A percentile compares a stretch with the other conserved stretches of the same genome.
Conservation (phyloP, 2,329 filamentous ascomycete genomes). For the Penicillium glabrum region DNA sequence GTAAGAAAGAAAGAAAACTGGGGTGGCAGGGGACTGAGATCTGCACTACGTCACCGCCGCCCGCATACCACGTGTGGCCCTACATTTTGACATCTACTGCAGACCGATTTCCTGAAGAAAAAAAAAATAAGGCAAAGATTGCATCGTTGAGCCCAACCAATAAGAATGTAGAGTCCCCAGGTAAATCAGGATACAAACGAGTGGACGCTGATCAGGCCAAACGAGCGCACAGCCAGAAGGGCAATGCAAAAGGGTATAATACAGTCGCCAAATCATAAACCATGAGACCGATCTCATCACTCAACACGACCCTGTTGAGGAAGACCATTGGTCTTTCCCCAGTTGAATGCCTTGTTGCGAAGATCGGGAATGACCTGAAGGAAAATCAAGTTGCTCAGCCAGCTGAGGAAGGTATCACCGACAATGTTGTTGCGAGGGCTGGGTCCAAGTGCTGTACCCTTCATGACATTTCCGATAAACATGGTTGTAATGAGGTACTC, state of each 20-base stretch:
- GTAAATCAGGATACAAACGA: neutral
- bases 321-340: conserved; percentile 57
- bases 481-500: conserved; percentile 77
- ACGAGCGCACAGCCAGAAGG: conserved; percentile 5
- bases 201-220: conserved; percentile 6
- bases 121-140: neutral
- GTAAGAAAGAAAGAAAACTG: conserved; percentile 7
- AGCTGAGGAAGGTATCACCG: conserved; percentile 55
- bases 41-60: conserved; percentile 22
- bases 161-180: conserved; percentile 8
- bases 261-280: conserved; percentile 20
- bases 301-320: conserved; percentile 12
- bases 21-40: conserved; percentile 14
- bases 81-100: neutral
- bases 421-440: conserved; percentile 55
- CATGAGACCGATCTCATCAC: conserved; percentile 7
- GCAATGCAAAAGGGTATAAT: conserved; percentile 28
- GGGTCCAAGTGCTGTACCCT: conserved; percentile 55
- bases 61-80: conserved; percentile 10
- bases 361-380: conserved; percentile 59
- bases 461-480: conserved; percentile 70
- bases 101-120: neutral
- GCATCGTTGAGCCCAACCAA: neutral
- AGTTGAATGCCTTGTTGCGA: conserved; percentile 56
- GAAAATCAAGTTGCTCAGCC: conserved; percentile 55